Base-by-base conservation (phyloP, 2,329 filamentous ascomycete species). In the Colletotrichum kahawae region DNA sequence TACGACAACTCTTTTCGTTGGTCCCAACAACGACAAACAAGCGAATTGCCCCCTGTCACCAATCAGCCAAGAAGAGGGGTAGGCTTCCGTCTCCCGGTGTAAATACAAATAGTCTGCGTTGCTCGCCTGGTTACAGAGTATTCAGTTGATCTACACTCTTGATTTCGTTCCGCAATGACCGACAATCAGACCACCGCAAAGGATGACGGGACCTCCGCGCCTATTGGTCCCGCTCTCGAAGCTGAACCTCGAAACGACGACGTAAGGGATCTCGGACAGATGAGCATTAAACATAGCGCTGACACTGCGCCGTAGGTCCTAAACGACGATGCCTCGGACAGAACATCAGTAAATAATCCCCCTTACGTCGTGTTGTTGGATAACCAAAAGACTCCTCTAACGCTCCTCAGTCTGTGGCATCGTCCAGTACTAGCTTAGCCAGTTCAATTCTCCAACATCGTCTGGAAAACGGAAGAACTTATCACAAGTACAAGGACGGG, bases 401-500 rank as follows among this genome's bases (percentile, higher is more conserved):
- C n/a, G 18, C 43, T 60, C n/a, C 33, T 34, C 31, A 65, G 18
- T 57, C 43, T n/a, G 8, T 57, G 10, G 24, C 13, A 27, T 66
- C 69, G 5, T 60, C 51, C 0, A 71, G 51, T 63, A 48, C 67
- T 3, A 71, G 72, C 33, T 3, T 75, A 12, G n/a, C 59, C 9
- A 67, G 31, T 21, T 75, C 68, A 1, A 68, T 75, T 24, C 13
- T 60, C 4, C 27, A 67, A 2, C 38, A 71, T 8, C 68, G 68
- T 4, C 3, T 68, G 5, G 75, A 76, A 7, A 76, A 76, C 7
- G 71, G 71, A 5, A 34, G 75, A 5, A 75, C 75, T 1, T 76
- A 75, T 38, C 75, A 76, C 34, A 27, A 18, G 1, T 64, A 79
- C 67, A 78, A 78, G 54, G 76, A 78, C 31, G 80, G 79, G 34